A percentile compares a stretch with the other conserved stretches of the same genome.
Evolutionary conservation across 23 red algal species (phyloP).

Genomic region (Gracilaria gracilis): DNA sequence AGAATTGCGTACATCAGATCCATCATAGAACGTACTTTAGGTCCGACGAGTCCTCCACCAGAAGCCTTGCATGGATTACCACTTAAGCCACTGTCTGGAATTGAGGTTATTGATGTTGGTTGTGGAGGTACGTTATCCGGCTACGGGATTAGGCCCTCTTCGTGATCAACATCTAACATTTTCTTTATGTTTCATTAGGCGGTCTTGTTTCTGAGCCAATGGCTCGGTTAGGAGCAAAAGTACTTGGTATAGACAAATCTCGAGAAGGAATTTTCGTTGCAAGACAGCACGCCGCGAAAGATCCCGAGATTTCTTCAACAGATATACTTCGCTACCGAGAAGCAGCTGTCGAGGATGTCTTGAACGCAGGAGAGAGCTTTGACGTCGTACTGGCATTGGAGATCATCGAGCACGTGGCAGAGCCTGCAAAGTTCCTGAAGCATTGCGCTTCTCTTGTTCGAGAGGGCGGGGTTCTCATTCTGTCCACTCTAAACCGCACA

Average conservation of each 20-base stretch:
- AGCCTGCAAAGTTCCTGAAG: constrained; percentile 72
- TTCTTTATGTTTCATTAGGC: constrained; percentile 11
- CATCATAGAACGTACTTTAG: constrained; percentile 38
- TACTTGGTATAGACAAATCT: constrained; percentile 89
- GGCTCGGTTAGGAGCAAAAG: constrained; percentile 82
- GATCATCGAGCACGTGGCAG: constrained; percentile 93
- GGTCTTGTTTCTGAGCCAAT: constrained; percentile 90
- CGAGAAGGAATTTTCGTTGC: constrained; percentile 75
- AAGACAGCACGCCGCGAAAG: constrained; percentile 63
- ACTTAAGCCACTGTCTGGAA: constrained; percentile 42
- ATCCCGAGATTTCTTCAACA: constrained; percentile 45
- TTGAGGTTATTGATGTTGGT: constrained; percentile 91
- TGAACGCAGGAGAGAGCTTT: constrained; percentile 39
- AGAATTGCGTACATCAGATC: constrained; percentile 86
- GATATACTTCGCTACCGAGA: constrained; percentile 58
- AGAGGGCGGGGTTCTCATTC: constrained; percentile 82
- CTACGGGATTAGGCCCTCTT: not conserved
- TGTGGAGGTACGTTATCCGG: constrained; percentile 75
- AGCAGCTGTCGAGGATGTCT: constrained; percentile 65
- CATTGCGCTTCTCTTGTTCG: constrained; percentile 62
- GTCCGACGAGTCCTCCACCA: not conserved
- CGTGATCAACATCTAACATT: not conserved
- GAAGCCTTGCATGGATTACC: not conserved
- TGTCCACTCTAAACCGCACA: constrained; percentile 91
- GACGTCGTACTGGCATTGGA: constrained; percentile 91